These are phyloP conservation scores for Mediolabrus comicus DNA, from an alignment of 108 stramenopile species.

Conservation along the genomic window DNA sequence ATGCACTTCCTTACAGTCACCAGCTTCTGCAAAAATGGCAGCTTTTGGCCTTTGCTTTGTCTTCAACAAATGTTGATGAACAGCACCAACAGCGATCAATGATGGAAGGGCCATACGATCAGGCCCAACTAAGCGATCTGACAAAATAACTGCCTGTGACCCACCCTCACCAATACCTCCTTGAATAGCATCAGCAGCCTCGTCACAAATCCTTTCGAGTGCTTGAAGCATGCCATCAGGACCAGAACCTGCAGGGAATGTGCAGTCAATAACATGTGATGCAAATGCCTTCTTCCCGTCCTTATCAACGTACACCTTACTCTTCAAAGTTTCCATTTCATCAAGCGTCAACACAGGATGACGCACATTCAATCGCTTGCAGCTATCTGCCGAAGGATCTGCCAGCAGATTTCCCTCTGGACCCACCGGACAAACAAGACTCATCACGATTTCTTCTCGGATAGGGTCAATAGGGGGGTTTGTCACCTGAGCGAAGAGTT, in stretches of 20 bases:
- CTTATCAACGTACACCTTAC: conserved; percentile 62
- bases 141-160: conserved; percentile 87
- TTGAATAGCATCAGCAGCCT: conserved; percentile 90
- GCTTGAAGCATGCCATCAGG: conserved; percentile 92
- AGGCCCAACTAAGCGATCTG: conserved; percentile 85
- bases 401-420: conserved; percentile 90
- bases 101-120: conserved; percentile 93
- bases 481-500: conserved; percentile 98
- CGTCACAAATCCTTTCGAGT: conserved; percentile 91
- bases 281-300: conserved; percentile 77
- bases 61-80: conserved; percentile 94
- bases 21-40: conserved; percentile 94
- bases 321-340: conserved; percentile 93
- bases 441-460: conserved; percentile 98
- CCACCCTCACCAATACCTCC: conserved; percentile 77
- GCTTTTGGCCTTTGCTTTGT: conserved; percentile 94
- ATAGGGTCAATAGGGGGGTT: conserved; percentile 99
- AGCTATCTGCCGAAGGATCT: conserved; percentile 71
- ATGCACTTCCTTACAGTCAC: conserved; percentile 96
- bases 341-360: conserved; percentile 92
- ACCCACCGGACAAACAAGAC: conserved; percentile 94
- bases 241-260: conserved; percentile 87
- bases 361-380: conserved; percentile 83
- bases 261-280: conserved; percentile 85
- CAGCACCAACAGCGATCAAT: conserved; percentile 93